Percentiles rank a stretch among this genome's conserved stretches.
Evolutionary conservation across 169 alveolate species (phyloP).

Genomic region (Eimeria tenella): DNA sequence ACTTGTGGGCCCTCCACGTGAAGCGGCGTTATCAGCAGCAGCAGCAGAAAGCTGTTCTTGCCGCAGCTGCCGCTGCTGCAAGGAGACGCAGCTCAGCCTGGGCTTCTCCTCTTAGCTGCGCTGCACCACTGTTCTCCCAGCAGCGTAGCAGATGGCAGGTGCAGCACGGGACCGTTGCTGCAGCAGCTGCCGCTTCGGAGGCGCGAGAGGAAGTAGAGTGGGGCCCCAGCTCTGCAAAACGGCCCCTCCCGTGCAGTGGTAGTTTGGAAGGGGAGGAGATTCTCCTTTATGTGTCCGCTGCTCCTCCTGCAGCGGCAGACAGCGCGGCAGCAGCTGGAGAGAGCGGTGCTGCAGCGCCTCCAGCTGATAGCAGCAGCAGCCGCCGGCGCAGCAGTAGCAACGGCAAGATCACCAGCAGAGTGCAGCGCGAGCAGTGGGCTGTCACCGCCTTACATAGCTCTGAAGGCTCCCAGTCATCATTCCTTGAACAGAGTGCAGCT

Average conservation of each 20-base stretch:
- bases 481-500: neutral
- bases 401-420: neutral
- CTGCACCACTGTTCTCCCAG: neutral
- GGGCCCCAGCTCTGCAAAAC: conserved; percentile 6
- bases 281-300: neutral
- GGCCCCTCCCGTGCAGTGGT: conserved; percentile 9
- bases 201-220: neutral
- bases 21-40: conserved; percentile 35
- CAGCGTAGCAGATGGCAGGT: neutral
- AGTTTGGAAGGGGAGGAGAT: conserved; percentile 3
- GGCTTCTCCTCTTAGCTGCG: neutral
- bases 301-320: conserved; percentile 22
- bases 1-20: conserved; percentile 25
- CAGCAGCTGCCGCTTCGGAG: neutral
- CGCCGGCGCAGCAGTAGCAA: conserved; percentile 31
- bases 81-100: neutral
- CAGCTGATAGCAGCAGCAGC: conserved; percentile 6
- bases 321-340: neutral
- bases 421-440: neutral
- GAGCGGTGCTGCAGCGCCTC: conserved; percentile 3
- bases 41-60: conserved; percentile 46
- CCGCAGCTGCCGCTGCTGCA: conserved; percentile 25
- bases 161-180: neutral
- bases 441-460: neutral
- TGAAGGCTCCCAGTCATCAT: neutral